Evolutionary conservation across 2,329 filamentous ascomycete species (phyloP).

Genomic region (Ophiocordyceps robertsii): DNA sequence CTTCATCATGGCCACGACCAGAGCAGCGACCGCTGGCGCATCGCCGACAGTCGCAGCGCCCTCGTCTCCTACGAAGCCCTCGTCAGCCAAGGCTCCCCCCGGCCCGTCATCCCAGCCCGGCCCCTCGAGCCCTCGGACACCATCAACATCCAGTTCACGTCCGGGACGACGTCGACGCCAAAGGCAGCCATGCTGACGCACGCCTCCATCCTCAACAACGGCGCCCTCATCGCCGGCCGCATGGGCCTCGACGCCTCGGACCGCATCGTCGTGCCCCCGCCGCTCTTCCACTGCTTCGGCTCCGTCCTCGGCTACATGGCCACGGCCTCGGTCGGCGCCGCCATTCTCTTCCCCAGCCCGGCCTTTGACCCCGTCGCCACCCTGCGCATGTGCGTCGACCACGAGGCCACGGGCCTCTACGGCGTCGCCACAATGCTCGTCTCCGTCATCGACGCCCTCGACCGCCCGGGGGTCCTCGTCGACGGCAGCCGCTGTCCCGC

Average conservation of each 20-base stretch:
- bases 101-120: conserved; percentile 26
- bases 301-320: conserved; percentile 92
- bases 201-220: conserved; percentile 84
- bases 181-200: conserved; percentile 89
- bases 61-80: conserved; percentile 34
- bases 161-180: conserved; percentile 79
- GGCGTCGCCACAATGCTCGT: conserved; percentile 91
- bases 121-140: conserved; percentile 50
- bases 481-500: conserved; percentile 2
- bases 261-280: conserved; percentile 71
- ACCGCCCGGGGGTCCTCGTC: conserved; percentile 20
- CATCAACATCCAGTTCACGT: conserved; percentile 95
- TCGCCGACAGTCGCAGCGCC: conserved; percentile 23
- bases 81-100: conserved; percentile 14
- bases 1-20: conserved; percentile 21
- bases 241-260: conserved; percentile 70
- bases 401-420: conserved; percentile 54
- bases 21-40: conserved; percentile 28
- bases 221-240: conserved; percentile 65
- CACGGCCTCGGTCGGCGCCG: conserved; percentile 64
- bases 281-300: conserved; percentile 85
- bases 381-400: conserved; percentile 41
- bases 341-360: conserved; percentile 75
- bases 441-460: conserved; percentile 70
- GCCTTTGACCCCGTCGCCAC: conserved; percentile 72